phyloP scores from a whole-genome alignment of 345 rosid genomes.

The Dipteronia sinensis region DNA sequence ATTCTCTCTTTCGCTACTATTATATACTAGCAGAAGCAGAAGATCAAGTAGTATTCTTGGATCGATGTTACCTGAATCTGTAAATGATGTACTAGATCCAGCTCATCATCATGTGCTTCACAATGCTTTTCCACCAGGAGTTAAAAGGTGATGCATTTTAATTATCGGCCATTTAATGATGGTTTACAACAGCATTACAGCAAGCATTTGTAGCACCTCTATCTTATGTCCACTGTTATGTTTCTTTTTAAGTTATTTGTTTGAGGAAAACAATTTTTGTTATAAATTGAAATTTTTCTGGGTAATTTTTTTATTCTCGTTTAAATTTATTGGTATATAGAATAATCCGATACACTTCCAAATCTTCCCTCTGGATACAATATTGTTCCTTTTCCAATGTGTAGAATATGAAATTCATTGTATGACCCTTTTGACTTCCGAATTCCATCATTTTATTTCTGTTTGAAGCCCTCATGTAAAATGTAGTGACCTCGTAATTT shows the following conservation, averaged over 20 bases:
- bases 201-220: background rate
- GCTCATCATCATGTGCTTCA: slow-evolving; percentile 79
- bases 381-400: background rate
- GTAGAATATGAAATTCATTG: background rate
- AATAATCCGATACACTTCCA: background rate
- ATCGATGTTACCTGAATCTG: slow-evolving; percentile 72
- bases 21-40: slow-evolving; percentile 46
- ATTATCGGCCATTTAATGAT: background rate
- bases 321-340: background rate
- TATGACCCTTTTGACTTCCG: background rate
- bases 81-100: slow-evolving; percentile 80
- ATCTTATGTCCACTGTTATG: background rate
- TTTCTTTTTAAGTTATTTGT: background rate
- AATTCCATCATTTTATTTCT: background rate
- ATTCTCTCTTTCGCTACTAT: background rate
- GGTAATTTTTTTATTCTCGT: background rate
- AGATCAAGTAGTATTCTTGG: slow-evolving; percentile 77
- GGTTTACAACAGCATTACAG: background rate
- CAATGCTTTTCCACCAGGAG: slow-evolving; percentile 65
- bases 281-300: background rate
- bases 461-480: background rate
- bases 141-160: slow-evolving; percentile 57
- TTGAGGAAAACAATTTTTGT: too few relatives aligned
- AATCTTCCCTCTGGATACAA: background rate
- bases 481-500: background rate